These are phyloP conservation scores for Eimeria praecox DNA, from an alignment of 169 alveolate genomes.

Conservation along the genomic window DNA sequence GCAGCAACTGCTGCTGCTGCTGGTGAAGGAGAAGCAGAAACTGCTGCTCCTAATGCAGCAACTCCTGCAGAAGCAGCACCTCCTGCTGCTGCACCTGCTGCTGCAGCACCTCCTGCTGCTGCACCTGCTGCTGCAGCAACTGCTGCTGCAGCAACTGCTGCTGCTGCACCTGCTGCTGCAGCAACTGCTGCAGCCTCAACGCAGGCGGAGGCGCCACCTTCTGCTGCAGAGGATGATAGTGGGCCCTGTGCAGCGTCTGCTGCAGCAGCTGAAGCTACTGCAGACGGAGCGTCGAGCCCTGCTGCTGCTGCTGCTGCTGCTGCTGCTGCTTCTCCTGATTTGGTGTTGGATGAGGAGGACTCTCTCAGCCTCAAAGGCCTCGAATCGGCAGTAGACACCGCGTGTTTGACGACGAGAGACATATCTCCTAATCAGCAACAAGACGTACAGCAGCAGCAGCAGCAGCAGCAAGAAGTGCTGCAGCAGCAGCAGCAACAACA, in stretches of 20 bases:
- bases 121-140: not conserved
- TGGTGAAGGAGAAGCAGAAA: not conserved
- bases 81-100: not conserved
- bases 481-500: not conserved
- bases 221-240: not conserved
- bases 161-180: not conserved
- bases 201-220: not conserved
- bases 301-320: slow-evolving; percentile 36
- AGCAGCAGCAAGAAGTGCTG: slow-evolving; percentile 13
- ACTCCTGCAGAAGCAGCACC: not conserved
- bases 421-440: slow-evolving; percentile 38
- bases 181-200: not conserved
- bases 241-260: not conserved
- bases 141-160: not conserved
- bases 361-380: not conserved
- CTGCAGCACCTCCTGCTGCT: not conserved
- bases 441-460: slow-evolving; percentile 50
- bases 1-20: slow-evolving; percentile 14
- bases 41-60: not conserved
- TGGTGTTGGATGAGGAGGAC: not conserved
- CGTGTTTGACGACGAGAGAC: not conserved
- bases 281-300: not conserved
- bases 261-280: not conserved
- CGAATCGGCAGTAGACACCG: not conserved
- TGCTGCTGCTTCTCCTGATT: slow-evolving; percentile 10